Evolutionary conservation across 345 rosid species (phyloP), one percentile per base, ranked within the genome.

Genomic region (Clausena lansium): DNA sequence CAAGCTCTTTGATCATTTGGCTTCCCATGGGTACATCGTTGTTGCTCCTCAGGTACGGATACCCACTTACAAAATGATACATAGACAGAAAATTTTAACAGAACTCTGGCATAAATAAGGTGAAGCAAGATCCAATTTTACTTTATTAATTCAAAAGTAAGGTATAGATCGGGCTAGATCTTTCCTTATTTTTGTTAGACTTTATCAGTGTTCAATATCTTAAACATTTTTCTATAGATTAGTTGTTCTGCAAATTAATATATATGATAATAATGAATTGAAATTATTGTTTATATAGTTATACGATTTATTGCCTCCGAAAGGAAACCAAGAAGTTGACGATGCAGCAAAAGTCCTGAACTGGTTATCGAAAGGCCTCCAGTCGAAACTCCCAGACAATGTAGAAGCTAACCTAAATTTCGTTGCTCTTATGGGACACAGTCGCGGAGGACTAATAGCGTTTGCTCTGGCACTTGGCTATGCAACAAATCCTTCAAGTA

Each of bases 31-130:
- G 10, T 86, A 79, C 79, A 84, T 86, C 28, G 20, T 88, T 36
- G 86, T 86, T 10, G 85, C 91, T 76, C 91, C 89, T 54, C 91
- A 79, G 88, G 91, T 84, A 79, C 52, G 9, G 32, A 30, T 38
- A 0, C 11, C 7, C 41, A 38, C 41, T 38, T 9, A 30, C 32
- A 30, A 30, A 30, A 30, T 30, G 32, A 30, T 30, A 30, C 2
- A 1, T 30, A 30, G 32, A 30, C 32, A 30, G 2, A 30, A 30
- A 30, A 2, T 1, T 30, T 30, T 30, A 30, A 30, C 32, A 30
- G 32, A 30, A 30, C 32, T 30, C 32, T 30, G 32, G 32, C 2
- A 30, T 30, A 30, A 30, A 30, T 30, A 30, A 30, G 32, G 32
- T 1, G 32, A 30, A 30, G 2, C 32, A 30, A 30, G 32, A 1